Percentiles rank a stretch among this genome's conserved stretches.
Conservation (phyloP, 2,329 filamentous ascomycete genomes). For the Colletotrichum noveboracense region DNA sequence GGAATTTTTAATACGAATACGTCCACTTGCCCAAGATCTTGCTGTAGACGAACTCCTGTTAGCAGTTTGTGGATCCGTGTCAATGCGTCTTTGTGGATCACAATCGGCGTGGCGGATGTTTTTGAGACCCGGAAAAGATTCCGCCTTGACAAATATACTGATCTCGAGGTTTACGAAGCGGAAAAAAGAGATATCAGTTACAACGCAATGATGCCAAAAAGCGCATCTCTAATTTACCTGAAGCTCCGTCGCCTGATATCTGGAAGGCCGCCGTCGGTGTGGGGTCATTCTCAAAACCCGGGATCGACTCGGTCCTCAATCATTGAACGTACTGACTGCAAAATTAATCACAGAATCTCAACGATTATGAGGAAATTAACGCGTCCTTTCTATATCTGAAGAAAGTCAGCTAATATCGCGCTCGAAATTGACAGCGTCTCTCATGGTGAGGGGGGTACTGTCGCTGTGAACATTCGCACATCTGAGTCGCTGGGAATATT, state of each 20-base stretch:
- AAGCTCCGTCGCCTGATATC: neutral
- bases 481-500: neutral
- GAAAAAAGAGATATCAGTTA: neutral
- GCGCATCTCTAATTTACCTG: neutral
- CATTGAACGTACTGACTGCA: too few species aligned
- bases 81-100: neutral
- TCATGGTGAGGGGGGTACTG: neutral
- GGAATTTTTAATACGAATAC: neutral
- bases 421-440: neutral
- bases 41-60: neutral
- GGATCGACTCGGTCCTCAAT: neutral
- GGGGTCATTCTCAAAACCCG: neutral
- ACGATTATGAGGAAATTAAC: neutral
- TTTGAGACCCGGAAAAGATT: neutral
- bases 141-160: neutral
- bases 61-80: neutral
- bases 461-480: neutral
- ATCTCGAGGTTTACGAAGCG: neutral
- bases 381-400: neutral
- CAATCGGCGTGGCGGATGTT: neutral
- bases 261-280: neutral
- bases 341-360: neutral
- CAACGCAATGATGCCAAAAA: neutral
- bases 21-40: neutral
- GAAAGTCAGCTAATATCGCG: neutral